Conservation (phyloP, 164 flowering plant species). For the Cinnamomum chago region DNA sequence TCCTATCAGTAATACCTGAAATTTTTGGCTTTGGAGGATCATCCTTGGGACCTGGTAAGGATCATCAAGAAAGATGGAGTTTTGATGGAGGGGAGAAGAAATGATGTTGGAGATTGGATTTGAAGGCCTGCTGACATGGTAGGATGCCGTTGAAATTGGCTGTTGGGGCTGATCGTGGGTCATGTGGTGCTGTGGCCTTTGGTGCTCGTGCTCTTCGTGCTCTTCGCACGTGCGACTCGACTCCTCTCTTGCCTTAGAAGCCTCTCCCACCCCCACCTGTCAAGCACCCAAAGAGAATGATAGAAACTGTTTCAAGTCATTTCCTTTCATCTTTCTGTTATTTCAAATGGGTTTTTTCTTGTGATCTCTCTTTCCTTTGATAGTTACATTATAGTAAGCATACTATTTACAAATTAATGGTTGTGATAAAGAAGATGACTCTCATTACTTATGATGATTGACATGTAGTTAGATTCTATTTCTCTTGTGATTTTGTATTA, state of each 20-base stretch:
- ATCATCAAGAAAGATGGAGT: conserved; percentile 61
- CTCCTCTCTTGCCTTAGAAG: conserved; percentile 41
- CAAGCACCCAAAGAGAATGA: conserved; percentile 5
- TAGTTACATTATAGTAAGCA: background rate
- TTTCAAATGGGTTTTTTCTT: background rate
- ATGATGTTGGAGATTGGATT: conserved; percentile 69
- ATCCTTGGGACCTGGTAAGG: conserved; percentile 60
- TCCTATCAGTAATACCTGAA: conserved; percentile 41
- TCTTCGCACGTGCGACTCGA: conserved; percentile 35
- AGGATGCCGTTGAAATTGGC: conserved; percentile 46
- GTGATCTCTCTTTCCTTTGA: background rate
- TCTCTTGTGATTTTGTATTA: background rate
- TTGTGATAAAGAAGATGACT: background rate
- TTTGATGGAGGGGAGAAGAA: conserved; percentile 56
- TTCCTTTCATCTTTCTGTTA: background rate
- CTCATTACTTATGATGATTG: background rate
- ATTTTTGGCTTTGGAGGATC: conserved; percentile 62
- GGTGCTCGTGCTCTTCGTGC: conserved; percentile 34
- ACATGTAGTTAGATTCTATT: background rate
- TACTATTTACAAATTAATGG: background rate
- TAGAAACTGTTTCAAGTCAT: conserved; percentile 14
- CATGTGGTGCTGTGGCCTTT: conserved; percentile 19
- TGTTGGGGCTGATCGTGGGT: conserved; percentile 24
- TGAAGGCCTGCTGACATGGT: conserved; percentile 68
- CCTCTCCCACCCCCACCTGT: conserved; percentile 58